phyloP scores from a whole-genome alignment of 768 basidiomycete genomes.

The Podaxis pistillaris region DNA sequence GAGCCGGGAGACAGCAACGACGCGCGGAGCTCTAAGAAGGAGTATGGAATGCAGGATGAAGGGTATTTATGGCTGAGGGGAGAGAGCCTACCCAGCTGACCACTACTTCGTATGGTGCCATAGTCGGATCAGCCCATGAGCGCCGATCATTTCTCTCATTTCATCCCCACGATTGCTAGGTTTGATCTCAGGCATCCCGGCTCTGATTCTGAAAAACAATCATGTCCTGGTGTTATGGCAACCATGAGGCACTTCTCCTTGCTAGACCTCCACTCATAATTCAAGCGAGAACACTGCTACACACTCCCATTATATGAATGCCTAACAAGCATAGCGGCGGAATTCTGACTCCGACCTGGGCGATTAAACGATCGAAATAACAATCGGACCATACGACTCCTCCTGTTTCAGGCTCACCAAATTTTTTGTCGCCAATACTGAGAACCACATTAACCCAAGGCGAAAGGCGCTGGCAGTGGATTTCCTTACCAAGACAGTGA shows the following conservation, averaged over 20 bases:
- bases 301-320: not conserved
- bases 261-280: not conserved
- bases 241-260: not conserved
- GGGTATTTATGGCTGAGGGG: constrained; percentile 2
- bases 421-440: constrained; percentile 78
- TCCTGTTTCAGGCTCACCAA: constrained; percentile 60
- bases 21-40: not conserved
- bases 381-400: constrained; percentile 56
- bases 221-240: too few species aligned
- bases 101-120: not conserved
- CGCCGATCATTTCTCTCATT: not conserved
- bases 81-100: not conserved
- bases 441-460: constrained; percentile 9
- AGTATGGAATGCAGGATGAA: not conserved
- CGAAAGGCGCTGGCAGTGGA: not conserved
- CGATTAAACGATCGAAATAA: constrained; percentile 32
- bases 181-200: too few species aligned
- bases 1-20: not conserved
- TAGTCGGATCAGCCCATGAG: not conserved
- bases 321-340: not conserved
- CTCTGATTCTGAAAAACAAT: too few species aligned
- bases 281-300: not conserved
- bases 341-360: not conserved
- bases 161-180: not conserved
- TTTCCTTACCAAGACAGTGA: constrained; percentile 71